Conservation (phyloP, 257 asterid species). For the Jasminum sambac region DNA sequence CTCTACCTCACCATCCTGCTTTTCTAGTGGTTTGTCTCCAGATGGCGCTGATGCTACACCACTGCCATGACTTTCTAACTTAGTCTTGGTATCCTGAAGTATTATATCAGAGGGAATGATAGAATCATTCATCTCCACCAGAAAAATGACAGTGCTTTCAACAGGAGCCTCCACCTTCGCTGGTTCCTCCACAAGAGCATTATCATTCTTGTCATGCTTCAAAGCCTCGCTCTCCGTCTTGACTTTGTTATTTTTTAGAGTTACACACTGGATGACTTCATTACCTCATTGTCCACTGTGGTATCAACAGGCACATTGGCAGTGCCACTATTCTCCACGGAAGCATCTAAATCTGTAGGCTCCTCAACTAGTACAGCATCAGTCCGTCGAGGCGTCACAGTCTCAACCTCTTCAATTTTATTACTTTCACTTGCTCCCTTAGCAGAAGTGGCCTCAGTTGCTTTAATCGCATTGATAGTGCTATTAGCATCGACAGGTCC, state of each 20-base stretch:
- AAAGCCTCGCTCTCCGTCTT: slow-evolving; percentile 12
- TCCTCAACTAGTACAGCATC: slow-evolving; percentile 10
- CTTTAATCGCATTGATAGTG: background rate
- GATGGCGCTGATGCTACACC: slow-evolving; percentile 14
- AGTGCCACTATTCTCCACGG: slow-evolving; percentile 1
- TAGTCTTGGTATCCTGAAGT: background rate
- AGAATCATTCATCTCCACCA: slow-evolving; percentile 8
- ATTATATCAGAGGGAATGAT: slow-evolving; percentile 3
- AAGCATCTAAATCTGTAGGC: slow-evolving; percentile 9
- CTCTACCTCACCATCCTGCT: slow-evolving; percentile 19
- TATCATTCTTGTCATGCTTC: slow-evolving; percentile 12
- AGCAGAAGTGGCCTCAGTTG: background rate
- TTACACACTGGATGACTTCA: slow-evolving; percentile 3
- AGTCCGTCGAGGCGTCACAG: background rate
- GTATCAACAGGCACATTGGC: background rate
- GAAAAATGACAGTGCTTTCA: background rate
- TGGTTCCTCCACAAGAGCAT: slow-evolving; percentile 7
- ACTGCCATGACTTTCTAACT: slow-evolving; percentile 17
- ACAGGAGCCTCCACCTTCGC: slow-evolving; percentile 15
- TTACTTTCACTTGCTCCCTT: slow-evolving; percentile 10
- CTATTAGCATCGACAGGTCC: slow-evolving; percentile 13
- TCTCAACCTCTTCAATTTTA: slow-evolving; percentile 15
- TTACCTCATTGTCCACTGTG: background rate
- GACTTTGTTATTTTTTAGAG: slow-evolving; percentile 3
- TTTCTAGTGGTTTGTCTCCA: slow-evolving; percentile 13